Evolutionary conservation across 23 red algal species (phyloP).

Genomic region (Gracilaria caudata): DNA sequence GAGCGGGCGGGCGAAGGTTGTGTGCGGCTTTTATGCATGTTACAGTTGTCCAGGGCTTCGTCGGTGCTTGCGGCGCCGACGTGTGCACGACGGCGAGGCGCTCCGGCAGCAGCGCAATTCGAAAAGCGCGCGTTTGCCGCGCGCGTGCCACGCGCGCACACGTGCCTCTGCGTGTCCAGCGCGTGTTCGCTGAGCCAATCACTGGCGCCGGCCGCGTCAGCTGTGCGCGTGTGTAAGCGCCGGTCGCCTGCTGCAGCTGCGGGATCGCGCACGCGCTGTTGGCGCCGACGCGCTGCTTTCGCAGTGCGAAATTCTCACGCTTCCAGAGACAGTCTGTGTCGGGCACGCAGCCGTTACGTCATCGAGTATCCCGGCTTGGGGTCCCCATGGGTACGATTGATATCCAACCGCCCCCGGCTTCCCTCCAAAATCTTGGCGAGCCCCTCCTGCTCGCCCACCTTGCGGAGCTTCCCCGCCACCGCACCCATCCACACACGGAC

Average conservation of each 20-base stretch:
- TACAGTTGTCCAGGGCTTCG: conserved; percentile 25
- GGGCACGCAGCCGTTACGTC: neutral
- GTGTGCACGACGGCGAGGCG: neutral
- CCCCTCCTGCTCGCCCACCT: neutral
- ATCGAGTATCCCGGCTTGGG: too few relatives aligned
- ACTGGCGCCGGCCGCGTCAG: neutral
- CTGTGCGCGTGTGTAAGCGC: neutral
- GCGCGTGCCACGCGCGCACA: neutral
- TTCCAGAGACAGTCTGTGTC: too few relatives aligned
- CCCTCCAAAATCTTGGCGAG: neutral
- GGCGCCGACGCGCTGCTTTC: too few relatives aligned
- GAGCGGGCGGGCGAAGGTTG: neutral
- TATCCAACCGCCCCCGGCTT: neutral
- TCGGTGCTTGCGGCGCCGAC: neutral
- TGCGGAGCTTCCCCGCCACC: neutral
- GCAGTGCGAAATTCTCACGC: too few relatives aligned
- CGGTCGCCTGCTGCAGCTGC: too few relatives aligned
- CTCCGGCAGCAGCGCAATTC: neutral
- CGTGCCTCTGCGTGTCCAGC: neutral
- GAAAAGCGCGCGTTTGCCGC: neutral
- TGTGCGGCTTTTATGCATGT: conserved; percentile 19
- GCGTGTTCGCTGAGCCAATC: too few relatives aligned
- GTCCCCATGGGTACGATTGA: too few relatives aligned
- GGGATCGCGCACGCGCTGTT: too few relatives aligned
- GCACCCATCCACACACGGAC: neutral